Evolutionary conservation across 176 grass and related monocot species (phyloP), one percentile per base, ranked within the genome.

Genomic region (Zizania latifolia): DNA sequence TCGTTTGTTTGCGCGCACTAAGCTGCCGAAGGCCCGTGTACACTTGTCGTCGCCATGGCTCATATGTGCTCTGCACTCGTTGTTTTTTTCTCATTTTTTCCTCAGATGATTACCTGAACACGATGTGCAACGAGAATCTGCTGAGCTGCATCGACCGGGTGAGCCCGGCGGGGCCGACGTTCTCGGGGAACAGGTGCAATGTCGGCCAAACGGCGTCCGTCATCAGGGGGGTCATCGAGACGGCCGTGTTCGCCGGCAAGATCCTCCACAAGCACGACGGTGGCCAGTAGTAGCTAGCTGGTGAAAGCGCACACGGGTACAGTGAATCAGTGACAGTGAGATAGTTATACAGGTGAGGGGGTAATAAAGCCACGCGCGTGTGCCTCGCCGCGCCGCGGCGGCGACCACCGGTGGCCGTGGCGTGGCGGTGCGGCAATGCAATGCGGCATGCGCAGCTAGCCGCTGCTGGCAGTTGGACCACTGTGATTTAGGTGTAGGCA

Each of bases 101-200:
- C 19, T 61, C 94, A 98, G 94, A 98, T 88, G 94, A 98, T 78
- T 98, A 98, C 90, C 84, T 98, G 71, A 94, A 85, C 82, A 57
- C 85, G 6, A 55, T 56, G 58, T 98, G 94, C 94, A 98, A 92
- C 78, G 38, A 84, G 78, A 84, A 98, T 78, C 71, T 98, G 70
- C 81, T 86, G 15, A 59, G 76, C 29, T 98, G 94, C 86, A 46
- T 94, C 12, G 78, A 43, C 30, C 21, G 81, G 67, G 89, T 92
- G 81, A 86, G 71, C 56, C 61, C 44, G 51, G 41, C 19, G 63
- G 89, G 89, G 35, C 65, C 78, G 66, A 94, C 91, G 74, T 94
- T 98, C 80, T 78, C 81, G 65, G 91, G 86, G 67, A 94, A 92
- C 68, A 70, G 76, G 44, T 98, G 94, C 83, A 74, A 13, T 64